A percentile compares a stretch with the other conserved stretches of the same genome.
Evolutionary conservation across 2,329 filamentous ascomycete species (phyloP).

Genomic region (Xylaria sp.): DNA sequence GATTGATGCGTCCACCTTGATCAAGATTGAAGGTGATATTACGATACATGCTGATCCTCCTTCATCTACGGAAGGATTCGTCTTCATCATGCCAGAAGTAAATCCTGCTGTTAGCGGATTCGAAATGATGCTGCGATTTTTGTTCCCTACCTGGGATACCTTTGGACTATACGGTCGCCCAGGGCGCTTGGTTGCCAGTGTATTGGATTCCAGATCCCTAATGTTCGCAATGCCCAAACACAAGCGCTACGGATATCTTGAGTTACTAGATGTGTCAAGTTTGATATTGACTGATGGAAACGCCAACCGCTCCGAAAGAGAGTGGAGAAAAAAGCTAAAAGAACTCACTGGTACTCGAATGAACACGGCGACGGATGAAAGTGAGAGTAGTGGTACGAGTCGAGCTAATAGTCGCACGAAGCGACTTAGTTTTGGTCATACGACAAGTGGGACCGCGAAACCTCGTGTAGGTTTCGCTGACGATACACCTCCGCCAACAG

Average conservation of each 20-base stretch:
- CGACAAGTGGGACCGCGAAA: constrained; percentile 49
- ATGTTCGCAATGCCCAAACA: constrained; percentile 99
- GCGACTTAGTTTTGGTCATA: constrained; percentile 64
- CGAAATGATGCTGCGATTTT: constrained; percentile 91
- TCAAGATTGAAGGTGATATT: constrained; percentile 93
- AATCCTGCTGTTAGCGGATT: constrained; percentile 93
- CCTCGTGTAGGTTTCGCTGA: constrained; percentile 69
- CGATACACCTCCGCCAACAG: constrained; percentile 56
- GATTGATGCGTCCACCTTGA: constrained; percentile 91
- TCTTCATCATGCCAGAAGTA: constrained; percentile 97
- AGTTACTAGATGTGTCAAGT: constrained; percentile 83
- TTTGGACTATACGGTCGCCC: constrained; percentile 93
- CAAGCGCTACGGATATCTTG: constrained; percentile 88
- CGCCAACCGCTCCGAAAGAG: constrained; percentile 80
- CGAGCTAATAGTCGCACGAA: constrained; percentile 69
- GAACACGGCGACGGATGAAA: constrained; percentile 68
- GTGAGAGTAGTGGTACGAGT: constrained; percentile 56
- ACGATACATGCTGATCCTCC: constrained; percentile 85
- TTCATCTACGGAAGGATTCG: constrained; percentile 87
- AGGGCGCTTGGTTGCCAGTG: constrained; percentile 85
- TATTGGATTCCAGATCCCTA: constrained; percentile 84
- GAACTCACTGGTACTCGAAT: constrained; percentile 86
- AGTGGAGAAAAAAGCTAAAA: constrained; percentile 91
- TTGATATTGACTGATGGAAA: constrained; percentile 84
- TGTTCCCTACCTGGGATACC: constrained; percentile 94